phyloP scores from a whole-genome alignment of 2,329 filamentous ascomycete species.

The Alternaria incomplexa region DNA sequence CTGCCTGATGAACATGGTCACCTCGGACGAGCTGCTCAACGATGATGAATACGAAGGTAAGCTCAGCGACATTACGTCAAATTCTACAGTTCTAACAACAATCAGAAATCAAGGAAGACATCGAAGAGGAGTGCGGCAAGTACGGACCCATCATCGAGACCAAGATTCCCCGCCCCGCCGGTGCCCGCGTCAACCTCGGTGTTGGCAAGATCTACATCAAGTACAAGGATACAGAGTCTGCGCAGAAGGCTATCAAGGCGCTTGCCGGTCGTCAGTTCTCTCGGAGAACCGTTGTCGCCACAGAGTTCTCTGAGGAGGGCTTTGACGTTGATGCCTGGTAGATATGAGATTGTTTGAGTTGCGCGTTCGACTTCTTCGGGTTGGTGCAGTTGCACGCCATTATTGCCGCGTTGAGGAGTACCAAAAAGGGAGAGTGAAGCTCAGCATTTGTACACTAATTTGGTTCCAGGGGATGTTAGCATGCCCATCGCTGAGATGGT shows the following conservation, averaged over 20 bases:
- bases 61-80: conserved; percentile 50
- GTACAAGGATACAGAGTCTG: conserved; percentile 77
- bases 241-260: conserved; percentile 84
- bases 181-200: conserved; percentile 82
- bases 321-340: conserved; percentile 93
- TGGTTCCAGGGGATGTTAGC: conserved; percentile 2
- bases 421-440: conserved; percentile 4
- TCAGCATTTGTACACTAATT: conserved; percentile 14
- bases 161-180: conserved; percentile 88
- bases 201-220: conserved; percentile 99
- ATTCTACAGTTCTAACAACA: conserved; percentile 5
- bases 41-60: conserved; percentile 89
- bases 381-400: conserved; percentile 6
- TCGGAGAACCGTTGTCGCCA: conserved; percentile 93
- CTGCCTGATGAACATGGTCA: conserved; percentile 98
- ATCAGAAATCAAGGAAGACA: conserved; percentile 93
- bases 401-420: not conserved
- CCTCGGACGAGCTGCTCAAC: conserved; percentile 90
- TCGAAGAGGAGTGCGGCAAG: conserved; percentile 90
- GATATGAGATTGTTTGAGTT: not conserved
- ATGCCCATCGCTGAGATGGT: not conserved
- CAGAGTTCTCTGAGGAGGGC: conserved; percentile 97
- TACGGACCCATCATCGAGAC: conserved; percentile 85
- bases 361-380: not conserved
- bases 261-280: conserved; percentile 95